Evolutionary conservation across 179 eudicot genomes (phyloP).

Genomic region (Monotropa hypopitys): DNA sequence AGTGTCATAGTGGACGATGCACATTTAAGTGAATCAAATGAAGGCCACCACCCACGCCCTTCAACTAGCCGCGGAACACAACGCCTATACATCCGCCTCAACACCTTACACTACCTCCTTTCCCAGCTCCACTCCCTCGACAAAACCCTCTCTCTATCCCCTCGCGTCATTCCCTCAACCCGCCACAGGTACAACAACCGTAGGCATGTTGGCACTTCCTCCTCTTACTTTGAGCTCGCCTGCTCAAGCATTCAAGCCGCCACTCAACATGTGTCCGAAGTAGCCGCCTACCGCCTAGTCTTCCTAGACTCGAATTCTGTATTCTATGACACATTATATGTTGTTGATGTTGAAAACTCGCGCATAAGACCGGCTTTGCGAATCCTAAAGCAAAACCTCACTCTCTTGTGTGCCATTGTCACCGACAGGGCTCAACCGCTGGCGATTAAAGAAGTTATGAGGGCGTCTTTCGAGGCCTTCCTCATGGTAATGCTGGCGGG

Average conservation of each 20-base stretch:
- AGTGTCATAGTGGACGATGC: slow-evolving; percentile 31
- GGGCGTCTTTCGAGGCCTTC: slow-evolving; percentile 72
- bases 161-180: slow-evolving; percentile 29
- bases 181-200: slow-evolving; percentile 20
- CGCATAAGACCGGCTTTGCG: slow-evolving; percentile 53
- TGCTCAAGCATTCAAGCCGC: slow-evolving; percentile 43
- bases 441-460: slow-evolving; percentile 78
- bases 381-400: slow-evolving; percentile 62
- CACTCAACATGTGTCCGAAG: slow-evolving; percentile 58
- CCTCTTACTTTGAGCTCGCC: slow-evolving; percentile 55
- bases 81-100: slow-evolving; percentile 83
- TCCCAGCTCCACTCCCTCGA: slow-evolving; percentile 66
- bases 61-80: slow-evolving; percentile 94
- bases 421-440: slow-evolving; percentile 62
- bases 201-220: slow-evolving; percentile 24
- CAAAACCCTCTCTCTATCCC: slow-evolving; percentile 49
- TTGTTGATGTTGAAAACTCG: slow-evolving; percentile 34
- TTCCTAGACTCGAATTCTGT: slow-evolving; percentile 65
- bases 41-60: slow-evolving; percentile 52
- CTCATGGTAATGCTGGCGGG: slow-evolving; percentile 85
- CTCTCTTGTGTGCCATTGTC: slow-evolving; percentile 54
- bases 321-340: slow-evolving; percentile 53
- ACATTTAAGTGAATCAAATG: slow-evolving; percentile 21
- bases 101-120: slow-evolving; percentile 74
- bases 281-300: slow-evolving; percentile 71